Evolutionary conservation across 768 basidiomycete species (phyloP), one percentile per base, ranked within the genome.

Genomic region (Lentinula sp.): DNA sequence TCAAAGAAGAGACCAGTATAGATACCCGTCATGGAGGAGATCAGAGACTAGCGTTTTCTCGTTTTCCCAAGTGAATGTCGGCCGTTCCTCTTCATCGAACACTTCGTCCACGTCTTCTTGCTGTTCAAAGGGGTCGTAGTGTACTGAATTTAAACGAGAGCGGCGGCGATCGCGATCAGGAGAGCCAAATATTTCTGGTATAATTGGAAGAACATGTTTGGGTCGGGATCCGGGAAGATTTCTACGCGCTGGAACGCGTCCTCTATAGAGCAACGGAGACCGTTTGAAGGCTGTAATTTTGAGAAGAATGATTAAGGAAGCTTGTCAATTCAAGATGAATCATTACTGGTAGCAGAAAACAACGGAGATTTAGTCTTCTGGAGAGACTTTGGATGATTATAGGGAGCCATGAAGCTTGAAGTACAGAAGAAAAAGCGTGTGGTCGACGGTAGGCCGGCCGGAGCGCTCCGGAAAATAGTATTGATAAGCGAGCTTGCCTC

Each of bases 11-110:
- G 55, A 62, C 20, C 54, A 37, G 61, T 13, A 15, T 28, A 62
- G 71, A 63, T 68, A 79, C 80, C 68, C 73, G 53, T 77, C 75
- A 42, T 79, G 75, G 68, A 83, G 68, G 20, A 84, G 70, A 48
- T 77, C 78, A 15, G 78, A 75, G n/a, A 82, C 74, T 37, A 85
- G 73, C 2, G 82, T 81, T n/a, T 68, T 70, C 65, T 82, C 82
- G 62, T 81, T 79, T 42, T 83, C 78, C 82, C 82, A 85, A 36
- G 71, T 68, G 66, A 82, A 83, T 23, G 59, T 52, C 20, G 50
- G 71, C 66, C 1, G 67, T 66, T 16, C 46, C 6, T 61, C 61
- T 55, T 61, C 45, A 16, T 51, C 23, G 53, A 23, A 36, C 45
- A 43, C 36, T 36, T 58, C 41, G 9, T 73, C 73, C 23, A 67